These are phyloP conservation scores for Flammula alnicola DNA, from an alignment of 1,284 basidiomycete genomes.

Conservation along the genomic window DNA sequence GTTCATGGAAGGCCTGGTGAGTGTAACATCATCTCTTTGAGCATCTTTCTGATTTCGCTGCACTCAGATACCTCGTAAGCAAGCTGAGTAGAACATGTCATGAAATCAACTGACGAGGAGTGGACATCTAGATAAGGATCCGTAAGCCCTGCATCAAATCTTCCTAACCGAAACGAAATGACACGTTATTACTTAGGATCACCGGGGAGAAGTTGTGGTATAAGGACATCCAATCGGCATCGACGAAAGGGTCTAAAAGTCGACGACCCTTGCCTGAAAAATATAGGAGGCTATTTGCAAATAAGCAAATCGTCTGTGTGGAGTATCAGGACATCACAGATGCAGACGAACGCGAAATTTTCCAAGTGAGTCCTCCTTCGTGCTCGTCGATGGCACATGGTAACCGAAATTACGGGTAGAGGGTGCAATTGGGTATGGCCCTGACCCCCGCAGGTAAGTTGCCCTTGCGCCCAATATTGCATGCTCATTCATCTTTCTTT, in stretches of 20 bases:
- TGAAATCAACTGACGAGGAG: constrained; percentile 8
- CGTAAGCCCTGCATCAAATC: constrained; percentile 42
- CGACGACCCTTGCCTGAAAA: constrained; percentile 51
- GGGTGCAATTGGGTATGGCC: constrained; percentile 79
- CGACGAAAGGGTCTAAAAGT: no score
- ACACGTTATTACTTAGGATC: constrained; percentile 26
- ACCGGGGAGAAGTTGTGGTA: constrained; percentile 61
- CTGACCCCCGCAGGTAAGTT: constrained; percentile 61
- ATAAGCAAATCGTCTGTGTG: constrained; percentile 74
- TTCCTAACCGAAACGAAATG: background rate
- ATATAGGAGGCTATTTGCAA: constrained; percentile 57
- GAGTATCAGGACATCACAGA: constrained; percentile 69
- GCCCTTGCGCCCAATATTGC: background rate
- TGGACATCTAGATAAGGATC: constrained; percentile 51
- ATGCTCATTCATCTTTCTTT: background rate
- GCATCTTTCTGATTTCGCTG: background rate
- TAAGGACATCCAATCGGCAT: constrained; percentile 37
- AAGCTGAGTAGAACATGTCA: background rate
- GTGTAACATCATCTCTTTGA: constrained; percentile 27
- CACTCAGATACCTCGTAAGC: constrained; percentile 56
- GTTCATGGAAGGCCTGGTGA: constrained; percentile 75
- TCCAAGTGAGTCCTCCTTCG: constrained; percentile 51
- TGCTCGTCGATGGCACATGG: background rate
- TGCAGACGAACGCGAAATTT: constrained; percentile 73
- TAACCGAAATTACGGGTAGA: constrained; percentile 37